phyloP scores from a whole-genome alignment of 129 eudicot species.

The Kitagawia praeruptora region DNA sequence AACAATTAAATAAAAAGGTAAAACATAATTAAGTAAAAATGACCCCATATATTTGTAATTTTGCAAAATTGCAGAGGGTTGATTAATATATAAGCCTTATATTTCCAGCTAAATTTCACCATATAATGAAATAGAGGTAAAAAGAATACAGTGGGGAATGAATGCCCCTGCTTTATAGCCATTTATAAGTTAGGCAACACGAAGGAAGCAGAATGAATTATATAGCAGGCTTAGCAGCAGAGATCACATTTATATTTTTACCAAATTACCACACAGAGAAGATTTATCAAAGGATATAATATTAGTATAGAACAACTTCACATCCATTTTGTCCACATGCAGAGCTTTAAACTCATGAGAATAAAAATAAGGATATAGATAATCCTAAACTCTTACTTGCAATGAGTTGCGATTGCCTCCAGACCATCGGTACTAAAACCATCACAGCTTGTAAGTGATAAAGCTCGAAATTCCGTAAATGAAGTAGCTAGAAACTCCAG shows the following conservation, averaged over 20 bases:
- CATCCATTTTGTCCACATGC: neutral
- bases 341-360: neutral
- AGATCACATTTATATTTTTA: neutral
- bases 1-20: neutral
- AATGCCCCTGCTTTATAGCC: neutral
- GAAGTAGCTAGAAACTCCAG: slow-evolving; percentile 63
- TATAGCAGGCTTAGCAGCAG: neutral
- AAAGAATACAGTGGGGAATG: neutral
- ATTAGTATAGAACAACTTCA: neutral
- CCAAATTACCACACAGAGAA: neutral
- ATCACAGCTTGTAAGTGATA: slow-evolving; percentile 68
- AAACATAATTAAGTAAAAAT: too few relatives aligned
- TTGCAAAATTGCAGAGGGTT: neutral
- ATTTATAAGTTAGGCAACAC: neutral
- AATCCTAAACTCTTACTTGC: slow-evolving; percentile 44
- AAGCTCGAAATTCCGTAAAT: slow-evolving; percentile 42
- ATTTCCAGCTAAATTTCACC: too few relatives aligned
- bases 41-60: neutral
- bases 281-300: neutral
- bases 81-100: neutral
- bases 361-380: neutral
- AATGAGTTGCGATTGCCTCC: slow-evolving; percentile 62
- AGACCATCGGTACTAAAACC: slow-evolving; percentile 77
- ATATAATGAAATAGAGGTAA: neutral
- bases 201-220: neutral